These are phyloP conservation scores for Metschnikowia similis DNA, from an alignment of 805 yeast species.

Conservation along the genomic window DNA sequence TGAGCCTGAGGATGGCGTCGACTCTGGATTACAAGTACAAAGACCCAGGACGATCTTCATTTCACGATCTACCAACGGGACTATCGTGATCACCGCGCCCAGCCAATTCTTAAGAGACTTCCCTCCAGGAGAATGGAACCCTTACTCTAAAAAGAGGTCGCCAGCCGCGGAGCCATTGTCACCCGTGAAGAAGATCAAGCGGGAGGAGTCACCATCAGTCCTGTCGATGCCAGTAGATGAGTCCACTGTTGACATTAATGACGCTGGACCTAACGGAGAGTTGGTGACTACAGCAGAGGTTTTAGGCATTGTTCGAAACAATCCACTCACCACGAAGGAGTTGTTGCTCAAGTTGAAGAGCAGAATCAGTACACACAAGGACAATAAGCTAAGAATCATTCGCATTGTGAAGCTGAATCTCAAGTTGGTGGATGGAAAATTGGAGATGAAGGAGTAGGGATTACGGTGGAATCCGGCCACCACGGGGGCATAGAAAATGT, in stretches of 20 bases:
- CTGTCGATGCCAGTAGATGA: slow-evolving; percentile 11
- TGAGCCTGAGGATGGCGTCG: slow-evolving; percentile 26
- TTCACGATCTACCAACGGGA: slow-evolving; percentile 31
- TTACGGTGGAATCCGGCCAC: not conserved
- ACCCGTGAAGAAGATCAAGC: slow-evolving; percentile 38
- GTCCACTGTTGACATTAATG: slow-evolving; percentile 25
- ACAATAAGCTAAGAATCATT: slow-evolving; percentile 59
- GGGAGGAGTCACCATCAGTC: slow-evolving; percentile 22
- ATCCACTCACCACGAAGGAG: slow-evolving; percentile 59
- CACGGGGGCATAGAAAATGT: not conserved
- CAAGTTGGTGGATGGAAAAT: slow-evolving; percentile 46
- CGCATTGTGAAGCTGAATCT: slow-evolving; percentile 53
- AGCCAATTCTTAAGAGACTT: slow-evolving; percentile 56
- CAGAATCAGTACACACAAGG: slow-evolving; percentile 60
- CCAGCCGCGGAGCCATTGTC: slow-evolving; percentile 19
- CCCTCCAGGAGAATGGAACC: slow-evolving; percentile 85
- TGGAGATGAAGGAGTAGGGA: slow-evolving; percentile 32
- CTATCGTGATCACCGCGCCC: slow-evolving; percentile 61
- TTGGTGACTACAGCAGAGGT: slow-evolving; percentile 72
- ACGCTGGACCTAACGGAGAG: slow-evolving; percentile 35
- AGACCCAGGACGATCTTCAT: slow-evolving; percentile 19
- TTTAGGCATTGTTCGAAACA: slow-evolving; percentile 52
- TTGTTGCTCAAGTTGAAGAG: slow-evolving; percentile 57
- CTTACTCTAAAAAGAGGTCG: slow-evolving; percentile 44
- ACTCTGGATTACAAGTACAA: slow-evolving; percentile 3